Percentiles rank a stretch among this genome's conserved stretches.
These are phyloP conservation scores for Eimeria sp. DNA, from an alignment of 169 alveolate species.

Conservation along the genomic window DNA sequence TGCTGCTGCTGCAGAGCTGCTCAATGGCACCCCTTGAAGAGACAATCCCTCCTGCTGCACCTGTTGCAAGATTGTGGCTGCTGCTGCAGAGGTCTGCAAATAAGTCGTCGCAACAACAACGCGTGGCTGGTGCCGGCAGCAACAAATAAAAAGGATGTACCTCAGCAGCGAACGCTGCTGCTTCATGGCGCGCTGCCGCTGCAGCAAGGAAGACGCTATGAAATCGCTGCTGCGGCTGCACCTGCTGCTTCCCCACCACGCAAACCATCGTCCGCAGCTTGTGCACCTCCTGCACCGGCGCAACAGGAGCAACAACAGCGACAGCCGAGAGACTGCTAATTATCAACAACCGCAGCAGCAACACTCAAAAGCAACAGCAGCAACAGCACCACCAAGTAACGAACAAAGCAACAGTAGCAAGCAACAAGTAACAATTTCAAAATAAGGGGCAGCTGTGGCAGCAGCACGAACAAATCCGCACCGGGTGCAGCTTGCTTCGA, in stretches of 20 bases:
- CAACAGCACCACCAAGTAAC: too few species aligned
- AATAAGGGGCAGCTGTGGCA: conserved; percentile 21
- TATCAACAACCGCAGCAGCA: too few species aligned
- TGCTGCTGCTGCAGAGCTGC: neutral
- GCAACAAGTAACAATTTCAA: neutral
- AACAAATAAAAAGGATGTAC: neutral
- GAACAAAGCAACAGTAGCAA: neutral
- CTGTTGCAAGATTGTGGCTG: neutral
- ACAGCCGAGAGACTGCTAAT: too few species aligned
- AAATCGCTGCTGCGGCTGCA: conserved; percentile 30
- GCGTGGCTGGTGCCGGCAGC: neutral
- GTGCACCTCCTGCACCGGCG: conserved; percentile 11
- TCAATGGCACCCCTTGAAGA: too few species aligned
- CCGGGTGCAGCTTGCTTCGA: neutral
- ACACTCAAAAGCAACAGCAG: too few species aligned
- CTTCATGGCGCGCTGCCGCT: neutral
- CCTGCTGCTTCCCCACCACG: neutral
- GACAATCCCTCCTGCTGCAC: neutral
- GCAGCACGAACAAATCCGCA: conserved; percentile 4
- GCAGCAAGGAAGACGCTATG: neutral
- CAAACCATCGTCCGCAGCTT: conserved; percentile 1
- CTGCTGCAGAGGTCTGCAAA: neutral
- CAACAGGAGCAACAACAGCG: too few species aligned
- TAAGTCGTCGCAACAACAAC: neutral
- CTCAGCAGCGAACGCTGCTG: conserved; percentile 3